Base-by-base conservation (phyloP, 2,329 filamentous ascomycete species). In the Rachicladosporium sp. region DNA sequence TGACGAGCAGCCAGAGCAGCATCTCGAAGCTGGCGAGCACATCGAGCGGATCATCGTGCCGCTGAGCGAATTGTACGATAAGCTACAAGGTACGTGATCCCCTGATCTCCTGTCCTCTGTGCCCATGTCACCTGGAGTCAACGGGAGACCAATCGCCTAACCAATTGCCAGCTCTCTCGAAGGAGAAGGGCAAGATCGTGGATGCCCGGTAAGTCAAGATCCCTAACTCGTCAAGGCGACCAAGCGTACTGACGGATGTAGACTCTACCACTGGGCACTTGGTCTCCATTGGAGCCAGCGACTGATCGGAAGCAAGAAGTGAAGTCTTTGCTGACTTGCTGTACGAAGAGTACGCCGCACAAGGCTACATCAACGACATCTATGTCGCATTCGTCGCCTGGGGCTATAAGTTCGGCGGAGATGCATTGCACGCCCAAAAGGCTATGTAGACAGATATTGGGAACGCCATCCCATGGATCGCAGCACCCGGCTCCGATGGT, bases 11-110 rank as follows among this genome's bases (percentile, higher is more conserved):
- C 74, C 74, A 0, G 67, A 73, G 59, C 74, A 78, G 58, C 62
- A 67, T 36, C 59, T 77, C 29, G 74, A 78, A 42, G 73, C 76
- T 37, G 74, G 74, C 7, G 74, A 78, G 59, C 68, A 73, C 51
- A 78, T 79, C 43, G 64, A 76, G 58, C 59, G 72, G n/a, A 68
- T 77, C 1, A 63, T 76, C 12, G 67, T 78, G 36, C 74, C 73
- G 33, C 52, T 79, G 9, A 53, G 60, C 12, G 69, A 75, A 52
- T 56, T 79, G 33, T 76, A 75, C 54, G 66, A 71, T 27, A 63
- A 68, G 39, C 53, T 78, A 42, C 67, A 62, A 54, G 60, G 58
- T 67, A 61, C 38, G 48, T 40, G 9, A 42, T 35, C 23, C 23
- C 21, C 23, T 27, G 4, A 4, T 10, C 3, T 12, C 3, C 10